Evolutionary conservation across 305 asterid genomes (phyloP).

Genomic region (Rubia balearica): DNA sequence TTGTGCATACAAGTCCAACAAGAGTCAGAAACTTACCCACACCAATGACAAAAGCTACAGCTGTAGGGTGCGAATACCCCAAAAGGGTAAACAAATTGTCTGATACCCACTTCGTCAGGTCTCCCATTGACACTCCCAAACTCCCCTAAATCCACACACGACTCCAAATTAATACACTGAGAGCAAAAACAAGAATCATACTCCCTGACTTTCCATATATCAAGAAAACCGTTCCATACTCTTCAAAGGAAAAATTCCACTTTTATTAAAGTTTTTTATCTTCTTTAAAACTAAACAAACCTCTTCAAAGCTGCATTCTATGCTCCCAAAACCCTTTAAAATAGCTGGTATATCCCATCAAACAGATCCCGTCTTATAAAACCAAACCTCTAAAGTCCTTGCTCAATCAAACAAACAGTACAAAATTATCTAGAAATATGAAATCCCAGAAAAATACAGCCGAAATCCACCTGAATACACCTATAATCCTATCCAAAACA

Average conservation of each 20-base stretch:
- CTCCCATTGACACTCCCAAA: constrained; percentile 43
- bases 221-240: neutral
- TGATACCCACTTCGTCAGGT: constrained; percentile 73
- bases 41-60: constrained; percentile 60
- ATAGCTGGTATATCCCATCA: too few relatives aligned
- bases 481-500: neutral
- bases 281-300: neutral
- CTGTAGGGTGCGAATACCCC: constrained; percentile 68
- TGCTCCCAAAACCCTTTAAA: neutral
- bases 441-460: neutral
- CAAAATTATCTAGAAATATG: neutral
- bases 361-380: too few relatives aligned
- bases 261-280: neutral
- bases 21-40: constrained; percentile 41
- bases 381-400: too few relatives aligned
- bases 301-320: neutral
- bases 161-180: neutral
- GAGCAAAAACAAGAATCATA: neutral
- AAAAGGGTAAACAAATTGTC: constrained; percentile 59
- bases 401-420: neutral
- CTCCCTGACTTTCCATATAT: neutral
- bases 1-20: neutral
- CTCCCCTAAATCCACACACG: neutral
- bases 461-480: neutral
- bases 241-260: neutral